These are phyloP conservation scores for Cordyceps cateniannulata DNA, from an alignment of 2,329 filamentous ascomycete species.

Conservation along the genomic window DNA sequence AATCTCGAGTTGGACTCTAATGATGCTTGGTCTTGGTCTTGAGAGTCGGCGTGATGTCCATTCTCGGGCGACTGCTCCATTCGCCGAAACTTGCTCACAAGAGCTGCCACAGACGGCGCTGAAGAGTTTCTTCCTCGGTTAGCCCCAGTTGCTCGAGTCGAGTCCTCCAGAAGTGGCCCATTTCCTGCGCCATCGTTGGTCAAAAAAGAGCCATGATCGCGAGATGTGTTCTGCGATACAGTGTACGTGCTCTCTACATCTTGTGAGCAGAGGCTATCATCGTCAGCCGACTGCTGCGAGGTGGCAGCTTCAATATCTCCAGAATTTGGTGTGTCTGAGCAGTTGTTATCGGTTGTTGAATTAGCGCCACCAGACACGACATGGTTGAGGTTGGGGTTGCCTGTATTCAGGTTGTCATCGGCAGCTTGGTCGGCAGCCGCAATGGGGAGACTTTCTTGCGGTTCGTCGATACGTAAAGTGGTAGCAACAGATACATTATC, in stretches of 20 bases:
- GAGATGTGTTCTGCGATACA: neutral
- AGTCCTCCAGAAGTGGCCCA: neutral
- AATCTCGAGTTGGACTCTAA: constrained; percentile 8
- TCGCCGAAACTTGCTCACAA: constrained; percentile 20
- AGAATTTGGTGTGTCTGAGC: neutral
- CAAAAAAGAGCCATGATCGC: neutral
- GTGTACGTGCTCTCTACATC: neutral
- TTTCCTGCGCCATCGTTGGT: neutral
- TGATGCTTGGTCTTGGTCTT: constrained; percentile 5
- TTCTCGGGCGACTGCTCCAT: constrained; percentile 16
- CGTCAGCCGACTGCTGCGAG: neutral
- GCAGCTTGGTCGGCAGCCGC: neutral
- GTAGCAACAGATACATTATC: neutral
- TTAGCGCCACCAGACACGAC: neutral
- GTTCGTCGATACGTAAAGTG: neutral
- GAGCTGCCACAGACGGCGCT: constrained; percentile 20
- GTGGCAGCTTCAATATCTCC: neutral
- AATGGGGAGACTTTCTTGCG: neutral
- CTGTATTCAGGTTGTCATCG: neutral
- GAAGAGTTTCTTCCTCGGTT: constrained; percentile 6
- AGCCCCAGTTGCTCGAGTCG: neutral
- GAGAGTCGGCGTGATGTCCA: neutral
- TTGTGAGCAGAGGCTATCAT: neutral
- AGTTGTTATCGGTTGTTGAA: neutral
- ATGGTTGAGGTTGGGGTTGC: neutral